A percentile compares a stretch with the other conserved stretches of the same genome.
Evolutionary conservation across 1,284 basidiomycete species (phyloP).

Genomic region (Ceratobasidium sp.): DNA sequence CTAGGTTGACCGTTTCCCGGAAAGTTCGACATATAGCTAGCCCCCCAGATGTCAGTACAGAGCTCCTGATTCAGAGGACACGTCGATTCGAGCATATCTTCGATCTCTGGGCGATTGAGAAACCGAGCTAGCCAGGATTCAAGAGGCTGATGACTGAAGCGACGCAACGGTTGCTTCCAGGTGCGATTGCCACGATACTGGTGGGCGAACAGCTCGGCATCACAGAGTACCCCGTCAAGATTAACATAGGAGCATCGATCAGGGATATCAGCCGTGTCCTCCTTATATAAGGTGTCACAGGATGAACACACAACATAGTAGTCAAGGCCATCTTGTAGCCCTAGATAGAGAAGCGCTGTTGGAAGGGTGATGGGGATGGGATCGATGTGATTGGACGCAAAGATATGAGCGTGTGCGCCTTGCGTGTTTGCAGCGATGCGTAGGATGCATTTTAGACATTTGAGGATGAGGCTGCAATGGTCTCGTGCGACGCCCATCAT

Average conservation of each 20-base stretch:
- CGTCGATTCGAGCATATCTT: constrained; percentile 24
- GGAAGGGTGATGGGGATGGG: neutral
- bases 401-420: neutral
- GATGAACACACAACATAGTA: neutral
- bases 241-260: neutral
- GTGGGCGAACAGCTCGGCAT: neutral
- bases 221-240: neutral
- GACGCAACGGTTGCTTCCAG: neutral
- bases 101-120: constrained; percentile 29
- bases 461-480: neutral
- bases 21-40: constrained; percentile 52
- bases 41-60: constrained; percentile 53
- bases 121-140: constrained; percentile 19
- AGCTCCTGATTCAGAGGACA: neutral
- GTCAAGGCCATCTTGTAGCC: neutral
- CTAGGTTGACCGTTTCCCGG: constrained; percentile 50
- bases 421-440: neutral
- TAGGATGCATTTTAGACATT: neutral
- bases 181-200: neutral
- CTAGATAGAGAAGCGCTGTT: neutral
- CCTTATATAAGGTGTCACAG: neutral
- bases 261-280: neutral
- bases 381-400: neutral
- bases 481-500: constrained; percentile 12
- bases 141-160: constrained; percentile 20